Conservation (phyloP, 768 basidiomycete genomes). For the Termitomyces sp. region DNA sequence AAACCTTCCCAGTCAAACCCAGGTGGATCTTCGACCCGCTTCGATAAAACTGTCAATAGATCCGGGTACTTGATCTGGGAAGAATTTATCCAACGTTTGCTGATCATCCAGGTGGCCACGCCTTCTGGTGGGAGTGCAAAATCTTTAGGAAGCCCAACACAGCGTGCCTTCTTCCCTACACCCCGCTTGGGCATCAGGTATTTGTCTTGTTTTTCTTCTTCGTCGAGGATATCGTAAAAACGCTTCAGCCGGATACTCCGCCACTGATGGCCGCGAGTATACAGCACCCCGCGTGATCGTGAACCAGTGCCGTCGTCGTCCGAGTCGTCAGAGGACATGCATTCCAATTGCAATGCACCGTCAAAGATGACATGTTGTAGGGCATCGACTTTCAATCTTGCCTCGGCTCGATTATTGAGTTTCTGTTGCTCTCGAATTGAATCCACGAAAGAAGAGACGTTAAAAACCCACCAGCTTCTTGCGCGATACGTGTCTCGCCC, state of each 20-base stretch:
- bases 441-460: background rate
- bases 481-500: conserved; percentile 52
- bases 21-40: conserved; percentile 37
- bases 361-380: conserved; percentile 66
- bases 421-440: conserved; percentile 37
- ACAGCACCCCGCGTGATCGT: conserved; percentile 32
- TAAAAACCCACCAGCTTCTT: conserved; percentile 51
- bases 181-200: conserved; percentile 50
- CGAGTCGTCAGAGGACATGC: conserved; percentile 81
- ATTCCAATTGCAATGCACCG: conserved; percentile 64
- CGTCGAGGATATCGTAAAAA: conserved; percentile 58
- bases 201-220: conserved; percentile 42
- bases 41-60: conserved; percentile 33
- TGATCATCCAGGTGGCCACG: conserved; percentile 71
- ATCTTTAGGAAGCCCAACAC: conserved; percentile 49
- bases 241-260: conserved; percentile 57
- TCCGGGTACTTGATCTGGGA: conserved; percentile 41
- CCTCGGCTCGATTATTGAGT: conserved; percentile 57
- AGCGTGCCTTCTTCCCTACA: conserved; percentile 48
- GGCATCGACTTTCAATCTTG: conserved; percentile 42
- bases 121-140: conserved; percentile 57
- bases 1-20: conserved; percentile 48
- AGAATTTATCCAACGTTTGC: conserved; percentile 51
- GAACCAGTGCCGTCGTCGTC: conserved; percentile 38
- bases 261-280: conserved; percentile 59